phyloP scores from a whole-genome alignment of 306 rosid species.

The Lotus japonicus region DNA sequence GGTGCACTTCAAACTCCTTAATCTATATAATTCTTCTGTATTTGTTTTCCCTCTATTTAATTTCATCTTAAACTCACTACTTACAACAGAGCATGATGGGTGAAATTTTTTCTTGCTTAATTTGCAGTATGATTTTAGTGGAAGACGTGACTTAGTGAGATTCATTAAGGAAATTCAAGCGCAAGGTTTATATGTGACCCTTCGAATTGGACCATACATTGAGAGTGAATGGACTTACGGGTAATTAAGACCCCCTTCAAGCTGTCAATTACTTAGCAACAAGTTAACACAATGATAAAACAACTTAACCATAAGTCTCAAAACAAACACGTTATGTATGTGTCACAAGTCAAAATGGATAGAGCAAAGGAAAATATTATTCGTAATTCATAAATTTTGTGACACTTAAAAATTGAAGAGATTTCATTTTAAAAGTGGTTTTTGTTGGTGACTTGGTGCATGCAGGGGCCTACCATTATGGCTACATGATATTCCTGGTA shows the following conservation, averaged over 20 bases:
- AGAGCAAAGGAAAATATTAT: too few relatives aligned
- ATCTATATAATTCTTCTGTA: too few relatives aligned
- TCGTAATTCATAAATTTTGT: too few relatives aligned
- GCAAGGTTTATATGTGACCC: slow-evolving; percentile 67
- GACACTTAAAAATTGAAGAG: too few relatives aligned
- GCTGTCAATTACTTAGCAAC: too few relatives aligned
- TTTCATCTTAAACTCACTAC: background rate
- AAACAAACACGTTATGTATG: too few relatives aligned
- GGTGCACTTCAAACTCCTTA: slow-evolving; percentile 7
- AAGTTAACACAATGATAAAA: too few relatives aligned
- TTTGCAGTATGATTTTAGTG: slow-evolving; percentile 65
- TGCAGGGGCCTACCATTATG: slow-evolving; percentile 79
- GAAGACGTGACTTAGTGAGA: slow-evolving; percentile 53
- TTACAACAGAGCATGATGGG: background rate
- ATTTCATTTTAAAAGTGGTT: too few relatives aligned
- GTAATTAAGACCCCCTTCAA: slow-evolving; percentile 25
- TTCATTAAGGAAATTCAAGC: slow-evolving; percentile 70
- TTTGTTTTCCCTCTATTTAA: background rate
- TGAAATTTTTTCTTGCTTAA: background rate
- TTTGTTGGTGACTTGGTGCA: too few relatives aligned
- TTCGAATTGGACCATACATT: slow-evolving; percentile 88
- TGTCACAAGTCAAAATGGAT: too few relatives aligned
- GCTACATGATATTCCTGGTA: slow-evolving; percentile 66
- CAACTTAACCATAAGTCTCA: too few relatives aligned
- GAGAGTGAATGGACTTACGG: slow-evolving; percentile 82